Evolutionary conservation across 1,139 yeast species (phyloP).

Genomic region (Arxiozyma slooffiae): DNA sequence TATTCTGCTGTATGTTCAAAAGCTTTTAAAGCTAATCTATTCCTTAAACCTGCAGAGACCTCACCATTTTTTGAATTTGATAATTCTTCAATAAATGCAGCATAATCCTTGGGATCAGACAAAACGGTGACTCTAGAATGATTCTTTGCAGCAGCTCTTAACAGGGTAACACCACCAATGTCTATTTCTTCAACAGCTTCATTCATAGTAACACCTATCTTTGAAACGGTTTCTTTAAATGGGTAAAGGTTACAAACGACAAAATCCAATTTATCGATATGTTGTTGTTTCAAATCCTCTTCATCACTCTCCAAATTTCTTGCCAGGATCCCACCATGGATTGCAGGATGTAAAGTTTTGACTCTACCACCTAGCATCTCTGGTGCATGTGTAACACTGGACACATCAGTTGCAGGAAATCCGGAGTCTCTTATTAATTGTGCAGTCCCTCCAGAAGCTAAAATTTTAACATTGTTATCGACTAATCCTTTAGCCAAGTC

Average conservation of each 20-base stretch:
- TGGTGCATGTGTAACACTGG: conserved; percentile 92
- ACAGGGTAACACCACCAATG: conserved; percentile 93
- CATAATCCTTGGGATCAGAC: conserved; percentile 89
- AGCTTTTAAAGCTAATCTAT: conserved; percentile 85
- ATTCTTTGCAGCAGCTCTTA: conserved; percentile 98
- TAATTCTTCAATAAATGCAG: conserved; percentile 75
- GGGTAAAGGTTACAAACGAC: conserved; percentile 98
- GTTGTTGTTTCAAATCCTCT: conserved; percentile 73
- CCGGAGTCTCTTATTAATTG: conserved; percentile 92
- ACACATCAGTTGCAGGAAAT: conserved; percentile 93
- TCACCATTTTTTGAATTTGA: conserved; percentile 42
- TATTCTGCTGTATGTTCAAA: conserved; percentile 97
- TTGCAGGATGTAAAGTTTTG: conserved; percentile 96
- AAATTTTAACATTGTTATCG: conserved; percentile 76
- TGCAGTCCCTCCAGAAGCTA: conserved; percentile 98
- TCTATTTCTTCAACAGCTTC: conserved; percentile 98
- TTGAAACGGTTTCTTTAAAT: conserved; percentile 92
- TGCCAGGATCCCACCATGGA: conserved; percentile 96
- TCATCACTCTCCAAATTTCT: conserved; percentile 87
- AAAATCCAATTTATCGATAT: conserved; percentile 88
- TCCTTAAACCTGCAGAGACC: conserved; percentile 63
- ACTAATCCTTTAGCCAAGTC: conserved; percentile 93
- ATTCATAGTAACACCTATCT: conserved; percentile 87
- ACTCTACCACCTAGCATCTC: conserved; percentile 99
- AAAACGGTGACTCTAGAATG: conserved; percentile 91